Conservation (phyloP, 192 early-diverging fungal species). For the Backusella parvicylindrica region DNA sequence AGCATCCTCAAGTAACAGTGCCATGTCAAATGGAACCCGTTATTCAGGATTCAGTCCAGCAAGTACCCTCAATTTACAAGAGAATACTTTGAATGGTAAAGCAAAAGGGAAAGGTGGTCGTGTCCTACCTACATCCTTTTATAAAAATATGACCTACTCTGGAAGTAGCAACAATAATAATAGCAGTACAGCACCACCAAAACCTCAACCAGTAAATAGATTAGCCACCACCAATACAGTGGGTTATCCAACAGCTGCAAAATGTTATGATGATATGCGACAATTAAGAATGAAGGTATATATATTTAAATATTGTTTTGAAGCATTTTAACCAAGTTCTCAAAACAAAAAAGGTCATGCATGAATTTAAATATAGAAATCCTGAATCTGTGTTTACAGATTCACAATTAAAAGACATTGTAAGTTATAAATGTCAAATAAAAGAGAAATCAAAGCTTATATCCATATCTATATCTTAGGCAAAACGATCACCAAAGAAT, state of each 20-base stretch:
- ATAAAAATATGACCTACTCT: no score
- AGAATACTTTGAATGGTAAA: background rate
- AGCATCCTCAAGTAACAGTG: background rate
- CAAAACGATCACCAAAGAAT: background rate
- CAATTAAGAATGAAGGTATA: background rate
- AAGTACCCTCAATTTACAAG: background rate
- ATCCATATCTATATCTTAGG: background rate
- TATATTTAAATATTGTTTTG: no score
- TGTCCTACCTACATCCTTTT: background rate
- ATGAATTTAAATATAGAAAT: background rate
- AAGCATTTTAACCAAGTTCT: no score
- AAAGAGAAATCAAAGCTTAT: background rate
- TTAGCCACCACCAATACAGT: background rate
- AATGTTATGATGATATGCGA: background rate
- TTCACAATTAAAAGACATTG: conserved; percentile 16
- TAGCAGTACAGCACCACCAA: background rate
- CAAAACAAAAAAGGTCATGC: no score
- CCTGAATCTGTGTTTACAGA: conserved; percentile 12
- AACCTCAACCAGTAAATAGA: background rate
- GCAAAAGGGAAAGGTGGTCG: background rate
- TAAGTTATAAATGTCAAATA: background rate
- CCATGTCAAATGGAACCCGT: background rate
- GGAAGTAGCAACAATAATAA: no score
- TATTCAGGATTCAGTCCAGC: background rate
- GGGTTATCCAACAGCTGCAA: background rate